These are phyloP conservation scores for Echites panduratus DNA, from an alignment of 257 asterid genomes.

Conservation along the genomic window DNA sequence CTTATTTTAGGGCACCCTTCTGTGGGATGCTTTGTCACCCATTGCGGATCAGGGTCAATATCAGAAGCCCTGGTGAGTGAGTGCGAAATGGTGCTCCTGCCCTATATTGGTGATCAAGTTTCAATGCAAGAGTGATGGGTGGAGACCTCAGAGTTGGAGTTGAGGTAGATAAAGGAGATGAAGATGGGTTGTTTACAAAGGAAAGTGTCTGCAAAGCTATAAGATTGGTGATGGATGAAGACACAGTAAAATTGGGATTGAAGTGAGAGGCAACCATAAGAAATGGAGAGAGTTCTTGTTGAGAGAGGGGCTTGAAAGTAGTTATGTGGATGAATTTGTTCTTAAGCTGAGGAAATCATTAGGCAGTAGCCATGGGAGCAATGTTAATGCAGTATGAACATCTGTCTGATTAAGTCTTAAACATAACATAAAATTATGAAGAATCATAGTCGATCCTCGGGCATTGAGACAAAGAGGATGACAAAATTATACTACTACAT, in stretches of 20 bases:
- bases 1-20: conserved; percentile 54
- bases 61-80: conserved; percentile 23
- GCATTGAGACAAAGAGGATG: too few species aligned
- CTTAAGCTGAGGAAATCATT: conserved; percentile 1
- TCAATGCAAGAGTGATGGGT: conserved; percentile 26
- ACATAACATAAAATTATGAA: too few species aligned
- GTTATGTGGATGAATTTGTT: conserved; percentile 22
- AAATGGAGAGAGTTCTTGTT: conserved; percentile 25
- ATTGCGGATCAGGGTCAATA: conserved; percentile 30
- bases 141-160: conserved; percentile 24
- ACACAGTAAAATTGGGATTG: conserved; percentile 23
- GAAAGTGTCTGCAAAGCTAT: conserved; percentile 22
- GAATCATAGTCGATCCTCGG: too few species aligned
- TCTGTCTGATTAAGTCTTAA: too few species aligned
- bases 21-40: conserved; percentile 33
- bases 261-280: conserved; percentile 19
- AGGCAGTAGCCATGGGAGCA: too few species aligned
- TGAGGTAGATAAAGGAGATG: conserved; percentile 28
- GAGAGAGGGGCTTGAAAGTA: conserved; percentile 19
- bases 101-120: conserved; percentile 27
- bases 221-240: conserved; percentile 19
- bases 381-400: too few species aligned
- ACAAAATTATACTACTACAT: too few species aligned
- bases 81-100: conserved; percentile 29
- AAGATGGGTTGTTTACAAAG: conserved; percentile 27